Evolutionary conservation across 371 early-diverging fungal genomes (phyloP).

Genomic region (Choanephora cucurbitarum): DNA sequence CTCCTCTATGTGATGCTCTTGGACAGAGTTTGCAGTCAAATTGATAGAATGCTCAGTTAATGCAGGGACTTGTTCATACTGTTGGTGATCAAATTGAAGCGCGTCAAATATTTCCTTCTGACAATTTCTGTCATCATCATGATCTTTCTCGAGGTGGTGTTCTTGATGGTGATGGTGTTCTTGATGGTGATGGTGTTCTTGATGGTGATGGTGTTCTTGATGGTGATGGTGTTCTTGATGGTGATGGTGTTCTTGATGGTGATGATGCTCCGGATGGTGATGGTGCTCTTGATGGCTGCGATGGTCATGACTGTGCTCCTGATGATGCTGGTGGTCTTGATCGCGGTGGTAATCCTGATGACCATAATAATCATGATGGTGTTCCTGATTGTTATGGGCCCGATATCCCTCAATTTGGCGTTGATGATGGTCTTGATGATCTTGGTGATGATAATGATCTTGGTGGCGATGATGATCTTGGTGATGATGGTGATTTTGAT

Average conservation of each 20-base stretch:
- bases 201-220: constrained; percentile 10
- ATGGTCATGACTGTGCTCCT: constrained; percentile 14
- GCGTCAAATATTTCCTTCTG: not conserved
- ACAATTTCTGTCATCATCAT: not conserved
- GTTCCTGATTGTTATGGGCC: not conserved
- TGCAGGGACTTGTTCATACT: not conserved
- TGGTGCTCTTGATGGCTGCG: constrained; percentile 22
- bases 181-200: constrained; percentile 22
- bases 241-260: constrained; percentile 3
- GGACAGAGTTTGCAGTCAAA: too few relatives aligned
- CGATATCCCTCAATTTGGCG: too few relatives aligned
- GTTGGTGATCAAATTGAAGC: not conserved
- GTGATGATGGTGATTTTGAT: not conserved
- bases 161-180: constrained; percentile 5
- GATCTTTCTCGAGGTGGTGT: constrained; percentile 6
- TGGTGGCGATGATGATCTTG: not conserved
- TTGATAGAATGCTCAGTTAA: too few relatives aligned
- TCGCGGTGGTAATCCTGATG: not conserved
- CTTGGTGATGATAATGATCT: constrained; percentile 1
- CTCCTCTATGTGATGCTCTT: too few relatives aligned
- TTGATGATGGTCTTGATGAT: not conserved
- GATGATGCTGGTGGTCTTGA: constrained; percentile 4
- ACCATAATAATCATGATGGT: constrained; percentile 3
- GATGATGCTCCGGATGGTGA: constrained; percentile 1
- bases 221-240: constrained; percentile 4